Percentiles rank a stretch among this genome's conserved stretches.
Conservation (phyloP, 768 basidiomycete genomes). For the Gelatoporia subvermispora region DNA sequence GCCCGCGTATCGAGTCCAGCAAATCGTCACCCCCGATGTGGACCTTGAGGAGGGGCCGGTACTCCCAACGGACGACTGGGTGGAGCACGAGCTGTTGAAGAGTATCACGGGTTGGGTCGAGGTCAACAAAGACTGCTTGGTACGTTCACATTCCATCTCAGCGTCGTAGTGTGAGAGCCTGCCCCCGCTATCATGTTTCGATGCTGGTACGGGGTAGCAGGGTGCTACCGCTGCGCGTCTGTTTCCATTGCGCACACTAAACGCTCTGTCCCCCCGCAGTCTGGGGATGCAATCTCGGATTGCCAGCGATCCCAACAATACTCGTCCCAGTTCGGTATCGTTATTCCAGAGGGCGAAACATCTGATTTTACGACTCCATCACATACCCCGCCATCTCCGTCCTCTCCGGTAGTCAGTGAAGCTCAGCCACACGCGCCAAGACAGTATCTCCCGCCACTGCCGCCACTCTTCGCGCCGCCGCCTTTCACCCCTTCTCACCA, state of each 20-base stretch:
- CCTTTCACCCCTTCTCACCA: constrained; percentile 76
- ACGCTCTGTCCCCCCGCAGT: neutral
- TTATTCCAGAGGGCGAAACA: constrained; percentile 18
- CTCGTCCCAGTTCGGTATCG: constrained; percentile 24
- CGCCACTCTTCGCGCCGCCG: constrained; percentile 65
- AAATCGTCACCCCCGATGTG: constrained; percentile 50
- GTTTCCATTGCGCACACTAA: too few relatives aligned
- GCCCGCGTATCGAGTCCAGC: constrained; percentile 64
- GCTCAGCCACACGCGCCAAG: constrained; percentile 14
- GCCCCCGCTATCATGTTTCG: neutral
- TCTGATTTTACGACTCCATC: neutral
- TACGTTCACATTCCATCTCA: constrained; percentile 35
- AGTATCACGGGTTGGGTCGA: constrained; percentile 72
- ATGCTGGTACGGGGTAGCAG: too few relatives aligned
- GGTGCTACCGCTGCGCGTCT: too few relatives aligned
- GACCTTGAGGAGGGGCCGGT: constrained; percentile 61
- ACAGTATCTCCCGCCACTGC: constrained; percentile 42
- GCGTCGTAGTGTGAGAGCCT: neutral
- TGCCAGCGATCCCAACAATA: constrained; percentile 30
- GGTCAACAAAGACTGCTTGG: constrained; percentile 59
- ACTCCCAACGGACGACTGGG: constrained; percentile 71
- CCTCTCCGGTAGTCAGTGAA: too few relatives aligned
- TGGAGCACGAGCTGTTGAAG: constrained; percentile 66
- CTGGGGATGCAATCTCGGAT: constrained; percentile 19
- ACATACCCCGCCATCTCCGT: neutral